These are phyloP conservation scores for Metrosideros polymorpha DNA, from an alignment of 441 rosid species.

Conservation along the genomic window DNA sequence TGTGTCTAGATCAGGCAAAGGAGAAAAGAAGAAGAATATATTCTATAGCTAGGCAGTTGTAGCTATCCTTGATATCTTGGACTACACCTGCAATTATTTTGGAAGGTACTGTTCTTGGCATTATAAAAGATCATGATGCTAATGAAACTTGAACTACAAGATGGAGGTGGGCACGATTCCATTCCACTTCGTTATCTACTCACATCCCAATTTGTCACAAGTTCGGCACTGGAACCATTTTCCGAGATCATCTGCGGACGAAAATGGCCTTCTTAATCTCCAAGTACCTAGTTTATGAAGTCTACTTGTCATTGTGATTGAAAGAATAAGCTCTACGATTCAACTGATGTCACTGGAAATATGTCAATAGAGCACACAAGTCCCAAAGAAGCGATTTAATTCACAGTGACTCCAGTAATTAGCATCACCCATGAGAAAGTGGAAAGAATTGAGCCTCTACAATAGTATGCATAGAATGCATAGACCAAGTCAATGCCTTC, in stretches of 20 bases:
- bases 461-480: background rate
- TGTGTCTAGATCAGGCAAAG: background rate
- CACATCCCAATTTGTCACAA: background rate
- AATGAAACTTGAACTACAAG: background rate
- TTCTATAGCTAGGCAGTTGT: background rate
- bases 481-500: background rate
- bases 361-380: background rate
- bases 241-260: background rate
- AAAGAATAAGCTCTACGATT: background rate
- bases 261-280: background rate
- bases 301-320: background rate
- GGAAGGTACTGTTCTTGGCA: background rate
- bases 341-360: background rate
- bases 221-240: background rate
- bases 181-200: background rate
- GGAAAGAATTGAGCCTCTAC: background rate
- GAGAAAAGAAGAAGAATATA: background rate
- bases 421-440: background rate
- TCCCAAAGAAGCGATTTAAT: background rate
- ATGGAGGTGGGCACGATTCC: background rate
- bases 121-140: background rate
- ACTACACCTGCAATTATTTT: background rate
- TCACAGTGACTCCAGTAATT: background rate
- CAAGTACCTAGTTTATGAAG: background rate
- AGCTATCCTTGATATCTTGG: background rate